Evolutionary conservation across 192 early-diverging fungal genomes (phyloP), one percentile per base, ranked within the genome.

Genomic region (Backusella circina): DNA sequence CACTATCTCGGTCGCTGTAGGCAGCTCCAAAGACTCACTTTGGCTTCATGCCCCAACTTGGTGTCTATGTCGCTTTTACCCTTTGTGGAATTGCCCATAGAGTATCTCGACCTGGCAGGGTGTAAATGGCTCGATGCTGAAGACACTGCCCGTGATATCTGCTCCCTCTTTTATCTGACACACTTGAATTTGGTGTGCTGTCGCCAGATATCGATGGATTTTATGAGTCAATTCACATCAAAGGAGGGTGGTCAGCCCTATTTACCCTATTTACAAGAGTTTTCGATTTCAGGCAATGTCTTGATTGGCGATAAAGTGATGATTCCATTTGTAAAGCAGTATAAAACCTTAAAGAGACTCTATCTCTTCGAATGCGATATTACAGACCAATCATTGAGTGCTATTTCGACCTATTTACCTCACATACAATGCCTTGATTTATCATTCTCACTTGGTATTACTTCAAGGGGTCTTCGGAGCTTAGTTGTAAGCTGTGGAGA

Each of bases 291-390:
- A 3, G 72, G 83, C n/a, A 75, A 54, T n/a, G 71, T 73, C 32
- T 68, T 75, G n/a, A 82, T 82, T 21, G 54, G 71, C 6, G 84
- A 86, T 64, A 21, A 38, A 16, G 73, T 44, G 44, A 80, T 86
- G 18, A 68, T 73, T 16, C 50, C 74, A 15, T 84, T 86, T 72
- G 65, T 78, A 13, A 38, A 70, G 12, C 18, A 69, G 7, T 77
- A 82, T 47, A 65, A 71, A 15, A 47, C 64, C 9, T 36, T 86
- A 0, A 32, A 65, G 35, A 67, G 69, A 1, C 72, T 86, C 7
- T 75, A 70, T 38, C 65, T 86, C 3, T 64, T 82, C 28, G 72
- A 79, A 9, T 79, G 83, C 41, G 44, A 73, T n/a, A 82, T 86
- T 15, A 82, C 84, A 8, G 80, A 86, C 61, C 61, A 39, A 13